These are phyloP conservation scores for Candida ipomoeae DNA, from an alignment of 805 yeast genomes.

Conservation along the genomic window DNA sequence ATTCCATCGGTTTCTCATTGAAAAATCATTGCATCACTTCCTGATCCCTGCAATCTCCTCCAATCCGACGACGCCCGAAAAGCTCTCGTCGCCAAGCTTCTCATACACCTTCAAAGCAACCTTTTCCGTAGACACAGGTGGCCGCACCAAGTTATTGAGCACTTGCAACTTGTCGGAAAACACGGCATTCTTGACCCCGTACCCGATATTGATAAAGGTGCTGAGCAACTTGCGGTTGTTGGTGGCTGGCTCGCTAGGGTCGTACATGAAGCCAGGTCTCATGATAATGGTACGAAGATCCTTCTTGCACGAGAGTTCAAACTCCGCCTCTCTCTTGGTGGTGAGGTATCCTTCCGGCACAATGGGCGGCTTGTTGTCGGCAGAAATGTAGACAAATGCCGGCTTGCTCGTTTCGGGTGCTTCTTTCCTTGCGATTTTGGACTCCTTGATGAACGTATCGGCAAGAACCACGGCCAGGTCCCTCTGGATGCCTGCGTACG, in stretches of 20 bases:
- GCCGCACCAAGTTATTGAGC: conserved; percentile 44
- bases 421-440: background rate
- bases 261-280: conserved; percentile 85
- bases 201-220: conserved; percentile 36
- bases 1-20: too few species aligned
- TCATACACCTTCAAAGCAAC: conserved; percentile 61
- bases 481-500: conserved; percentile 63
- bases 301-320: conserved; percentile 43
- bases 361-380: conserved; percentile 67
- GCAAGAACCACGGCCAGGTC: conserved; percentile 67
- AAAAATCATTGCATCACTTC: background rate
- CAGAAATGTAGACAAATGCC: conserved; percentile 70
- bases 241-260: conserved; percentile 33
- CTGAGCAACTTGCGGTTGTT: conserved; percentile 42
- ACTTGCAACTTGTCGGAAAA: conserved; percentile 32
- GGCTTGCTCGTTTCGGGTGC: conserved; percentile 16
- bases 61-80: conserved; percentile 56
- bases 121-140: conserved; percentile 60
- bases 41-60: conserved; percentile 34
- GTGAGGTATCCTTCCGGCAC: conserved; percentile 63
- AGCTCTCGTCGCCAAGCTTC: conserved; percentile 46
- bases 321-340: conserved; percentile 77
- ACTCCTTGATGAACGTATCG: conserved; percentile 38
- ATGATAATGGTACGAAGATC: conserved; percentile 56
- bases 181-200: conserved; percentile 41